phyloP scores from a whole-genome alignment of 2,329 filamentous ascomycete species.

The Chalaropsis ovoidea region DNA sequence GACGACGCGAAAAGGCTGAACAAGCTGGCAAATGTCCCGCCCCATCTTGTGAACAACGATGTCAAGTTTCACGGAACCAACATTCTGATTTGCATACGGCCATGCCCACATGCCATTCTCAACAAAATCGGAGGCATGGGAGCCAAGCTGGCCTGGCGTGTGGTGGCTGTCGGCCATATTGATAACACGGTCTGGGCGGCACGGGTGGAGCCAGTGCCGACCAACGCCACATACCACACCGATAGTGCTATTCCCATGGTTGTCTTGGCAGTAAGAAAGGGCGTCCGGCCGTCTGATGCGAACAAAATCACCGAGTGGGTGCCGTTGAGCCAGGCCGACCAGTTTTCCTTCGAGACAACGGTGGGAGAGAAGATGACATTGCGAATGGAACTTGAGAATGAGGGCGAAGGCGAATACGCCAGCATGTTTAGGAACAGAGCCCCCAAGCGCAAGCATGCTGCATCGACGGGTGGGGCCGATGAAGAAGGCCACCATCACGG shows the following conservation, averaged over 20 bases:
- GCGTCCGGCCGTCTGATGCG: slow-evolving; percentile 67
- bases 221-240: slow-evolving; percentile 59
- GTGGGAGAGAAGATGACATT: slow-evolving; percentile 81
- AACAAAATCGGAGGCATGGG: slow-evolving; percentile 81
- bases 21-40: slow-evolving; percentile 55
- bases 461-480: slow-evolving; percentile 22
- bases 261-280: slow-evolving; percentile 69
- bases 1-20: slow-evolving; percentile 63
- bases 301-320: slow-evolving; percentile 76
- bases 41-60: slow-evolving; percentile 54
- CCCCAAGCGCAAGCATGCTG: slow-evolving; percentile 50
- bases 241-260: slow-evolving; percentile 70
- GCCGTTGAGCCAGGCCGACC: slow-evolving; percentile 58
- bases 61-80: slow-evolving; percentile 77
- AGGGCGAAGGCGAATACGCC: slow-evolving; percentile 53
- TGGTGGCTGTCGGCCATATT: slow-evolving; percentile 62
- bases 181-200: slow-evolving; percentile 85
- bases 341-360: slow-evolving; percentile 67
- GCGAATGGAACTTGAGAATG: slow-evolving; percentile 63
- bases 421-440: slow-evolving; percentile 50
- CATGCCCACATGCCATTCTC: slow-evolving; percentile 60
- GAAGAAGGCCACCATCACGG: slow-evolving; percentile 33
- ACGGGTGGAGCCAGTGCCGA: slow-evolving; percentile 60
- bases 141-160: slow-evolving; percentile 71
- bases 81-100: slow-evolving; percentile 77